Base-by-base conservation (phyloP, 2,329 filamentous ascomycete species). In the Aureobasidium subglaciale region DNA sequence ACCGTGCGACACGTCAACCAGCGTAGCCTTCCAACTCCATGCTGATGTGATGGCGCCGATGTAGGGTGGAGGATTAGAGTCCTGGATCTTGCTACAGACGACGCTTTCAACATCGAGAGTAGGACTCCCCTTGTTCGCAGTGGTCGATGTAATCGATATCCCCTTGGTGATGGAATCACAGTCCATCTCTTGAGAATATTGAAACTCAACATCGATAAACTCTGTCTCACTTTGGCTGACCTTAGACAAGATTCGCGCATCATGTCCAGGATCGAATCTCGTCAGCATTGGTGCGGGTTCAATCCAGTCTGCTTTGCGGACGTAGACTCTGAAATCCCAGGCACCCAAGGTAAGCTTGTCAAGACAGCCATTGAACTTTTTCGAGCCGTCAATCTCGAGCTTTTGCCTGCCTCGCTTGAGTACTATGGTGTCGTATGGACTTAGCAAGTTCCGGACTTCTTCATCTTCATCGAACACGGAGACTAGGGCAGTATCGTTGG, bases 361-460 rank as follows among this genome's bases (percentile, higher is more conserved):
- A 3, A 84, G 62, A 61, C 83, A 86, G 2, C 83, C 84, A 58
- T 80, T 82, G 45, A 64, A 69, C 2, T 73, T 66, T 0, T 64
- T 69, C 0, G 75, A 76, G 2, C 72, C 72, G 55, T 76, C 75
- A 40, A 80, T 71, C 11, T 73, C 73, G 35, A 82, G 71, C 27
- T 69, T 70, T 4, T 71, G 66, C 1, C 71, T 65, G 1, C 79
- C 78, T 1, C 67, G 64, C 46, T 72, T 71, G n/a, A 86, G 68
- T 0, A 68, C 75, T 56, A 78, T 70, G 59, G 81, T 75, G 22
- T 83, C 80, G 61, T 80, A 82, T 0, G 82, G 82, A 62, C 79
- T 80, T 64, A 86, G 83, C 13, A 86, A 64, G 61, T 84, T 84
- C 63, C 79, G 80, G 58, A 86, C 81, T 1, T 73, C 78, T 1